Base-by-base conservation (phyloP, 805 yeast genomes). In the Pichia membranifaciens region DNA sequence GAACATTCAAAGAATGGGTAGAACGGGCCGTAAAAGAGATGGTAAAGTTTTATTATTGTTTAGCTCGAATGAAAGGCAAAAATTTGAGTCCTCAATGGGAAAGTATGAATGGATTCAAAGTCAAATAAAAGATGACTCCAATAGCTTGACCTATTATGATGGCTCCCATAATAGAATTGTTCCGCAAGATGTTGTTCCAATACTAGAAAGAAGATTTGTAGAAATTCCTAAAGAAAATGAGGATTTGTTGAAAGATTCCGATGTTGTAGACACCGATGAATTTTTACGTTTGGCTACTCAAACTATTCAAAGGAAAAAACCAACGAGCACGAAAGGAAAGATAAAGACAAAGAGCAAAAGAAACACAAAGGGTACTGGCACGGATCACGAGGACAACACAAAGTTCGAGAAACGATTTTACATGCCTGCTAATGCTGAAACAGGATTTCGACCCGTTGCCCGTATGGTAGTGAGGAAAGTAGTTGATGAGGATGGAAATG, bases 21-120 rank as follows among this genome's bases (percentile, higher is more conserved):
- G 99, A 68, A 93, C 99, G 0, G 99, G 99, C 17, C 82, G 99
- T 67, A 87, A 88, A 60, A 71, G 96, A 56, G 88, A 86, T 56
- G 99, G 99, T 36, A 77, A 75, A 49, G 86, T 93, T 2, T 68
- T 87, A 4, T 65, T 90, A 33, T 65, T 93, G 5, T 79, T 91
- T 57, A 78, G 96, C 8, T 76, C 84, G 12, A 79, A 79, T 53
- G 99, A 93, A 64, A 78, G 83, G 47, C 58, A 67, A 5, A 95
- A 91, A 59, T 87, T 87, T 60, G 86, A 84, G 39, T 78, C 82
- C 54, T 90, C 98, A 0, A 80, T 87, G 84, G 83, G 75, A 25
- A 93, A 89, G 23, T 91, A 93, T 62, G 78, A 78, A 49, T 77
- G 75, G 59, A 80, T 93, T 38, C 97, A 93, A 58, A 74, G 74